A percentile compares a stretch with the other conserved stretches of the same genome.
Evolutionary conservation across 805 yeast species (phyloP).

Genomic region (Isabelozyma rhagii): DNA sequence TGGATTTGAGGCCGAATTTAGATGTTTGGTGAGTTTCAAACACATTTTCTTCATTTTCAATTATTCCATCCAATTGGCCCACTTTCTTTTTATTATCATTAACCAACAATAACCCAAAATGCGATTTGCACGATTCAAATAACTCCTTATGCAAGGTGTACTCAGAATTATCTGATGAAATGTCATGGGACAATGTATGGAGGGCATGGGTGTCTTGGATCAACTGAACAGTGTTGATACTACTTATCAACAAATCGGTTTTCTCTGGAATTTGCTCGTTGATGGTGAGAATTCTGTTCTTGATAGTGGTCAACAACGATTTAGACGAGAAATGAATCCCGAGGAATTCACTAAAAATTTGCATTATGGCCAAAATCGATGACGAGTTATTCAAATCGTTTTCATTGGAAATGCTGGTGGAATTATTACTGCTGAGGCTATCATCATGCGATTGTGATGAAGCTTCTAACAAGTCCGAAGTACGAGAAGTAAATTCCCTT

Average conservation of each 20-base stretch:
- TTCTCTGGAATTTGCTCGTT: constrained; percentile 27
- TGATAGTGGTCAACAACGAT: constrained; percentile 29
- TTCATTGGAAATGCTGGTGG: constrained; percentile 13
- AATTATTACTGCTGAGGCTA: constrained; percentile 4
- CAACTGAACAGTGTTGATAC: constrained; percentile 14
- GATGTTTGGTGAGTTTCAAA: neutral
- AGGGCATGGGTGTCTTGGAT: neutral
- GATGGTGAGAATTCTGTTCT: constrained; percentile 25
- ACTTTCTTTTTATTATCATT: constrained; percentile 8
- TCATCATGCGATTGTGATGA: constrained; percentile 32
- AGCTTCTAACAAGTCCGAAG: constrained; percentile 67
- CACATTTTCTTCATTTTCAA: constrained; percentile 3
- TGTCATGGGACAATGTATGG: neutral
- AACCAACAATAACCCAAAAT: constrained; percentile 31
- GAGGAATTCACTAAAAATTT: constrained; percentile 30
- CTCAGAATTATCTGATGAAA: constrained; percentile 5
- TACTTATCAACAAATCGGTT: constrained; percentile 24
- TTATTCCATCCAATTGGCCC: neutral
- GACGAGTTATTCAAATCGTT: constrained; percentile 25
- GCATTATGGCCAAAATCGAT: constrained; percentile 32
- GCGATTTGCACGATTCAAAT: constrained; percentile 22
- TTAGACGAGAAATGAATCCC: constrained; percentile 23
- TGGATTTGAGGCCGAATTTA: constrained; percentile 6
- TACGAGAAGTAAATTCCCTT: constrained; percentile 61
- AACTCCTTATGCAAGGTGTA: constrained; percentile 21